Conservation (phyloP, 202 grass and related monocot genomes). For the Hordeum pubiflorum region DNA sequence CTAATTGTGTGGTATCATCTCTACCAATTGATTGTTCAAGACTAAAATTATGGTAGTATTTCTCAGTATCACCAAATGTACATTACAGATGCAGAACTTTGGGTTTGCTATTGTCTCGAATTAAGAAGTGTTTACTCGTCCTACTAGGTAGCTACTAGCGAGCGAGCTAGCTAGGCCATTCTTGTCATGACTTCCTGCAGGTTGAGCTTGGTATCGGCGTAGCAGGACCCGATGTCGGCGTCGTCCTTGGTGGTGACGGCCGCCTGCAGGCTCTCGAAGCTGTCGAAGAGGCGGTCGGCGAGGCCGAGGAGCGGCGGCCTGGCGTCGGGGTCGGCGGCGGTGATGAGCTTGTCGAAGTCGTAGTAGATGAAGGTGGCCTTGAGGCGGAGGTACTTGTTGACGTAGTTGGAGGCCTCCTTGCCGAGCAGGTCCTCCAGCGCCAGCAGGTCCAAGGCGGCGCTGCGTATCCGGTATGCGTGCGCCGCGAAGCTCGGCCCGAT, state of each 20-base stretch:
- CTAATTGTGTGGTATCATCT: neutral
- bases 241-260: slow-evolving; percentile 40
- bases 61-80: neutral
- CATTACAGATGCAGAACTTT: no score
- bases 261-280: slow-evolving; percentile 49
- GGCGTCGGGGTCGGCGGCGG: slow-evolving; percentile 33
- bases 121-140: neutral
- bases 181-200: slow-evolving; percentile 56
- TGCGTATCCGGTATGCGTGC: slow-evolving; percentile 59
- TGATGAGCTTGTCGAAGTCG: slow-evolving; percentile 82
- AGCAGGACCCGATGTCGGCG: slow-evolving; percentile 17
- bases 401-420: slow-evolving; percentile 64
- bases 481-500: slow-evolving; percentile 41
- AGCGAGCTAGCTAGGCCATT: slow-evolving; percentile 29
- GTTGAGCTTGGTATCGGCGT: slow-evolving; percentile 42
- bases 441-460: slow-evolving; percentile 72
- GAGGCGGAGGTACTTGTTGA: slow-evolving; percentile 81
- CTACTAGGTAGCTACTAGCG: neutral
- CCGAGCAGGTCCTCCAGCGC: slow-evolving; percentile 70
- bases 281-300: slow-evolving; percentile 71
- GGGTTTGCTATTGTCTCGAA: no score
- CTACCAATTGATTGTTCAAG: neutral
- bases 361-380: slow-evolving; percentile 82
- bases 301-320: slow-evolving; percentile 38
- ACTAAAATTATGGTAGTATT: neutral